Evolutionary conservation across 1,284 basidiomycete genomes (phyloP).

Genomic region (Flammula alnicola): DNA sequence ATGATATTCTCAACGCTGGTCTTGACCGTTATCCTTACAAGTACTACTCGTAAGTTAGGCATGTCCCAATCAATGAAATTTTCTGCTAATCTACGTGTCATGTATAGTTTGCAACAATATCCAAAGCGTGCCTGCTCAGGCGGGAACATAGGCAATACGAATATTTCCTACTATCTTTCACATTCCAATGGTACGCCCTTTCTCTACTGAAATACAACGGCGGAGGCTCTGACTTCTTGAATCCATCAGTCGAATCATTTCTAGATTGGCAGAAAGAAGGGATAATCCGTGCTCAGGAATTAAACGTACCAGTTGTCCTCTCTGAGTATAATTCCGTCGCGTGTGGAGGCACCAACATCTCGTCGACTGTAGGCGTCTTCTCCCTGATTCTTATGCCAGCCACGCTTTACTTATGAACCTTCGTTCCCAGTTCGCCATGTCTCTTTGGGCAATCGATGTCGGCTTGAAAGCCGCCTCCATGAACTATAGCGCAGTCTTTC

Average conservation of each 20-base stretch:
- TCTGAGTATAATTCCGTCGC: slow-evolving; percentile 59
- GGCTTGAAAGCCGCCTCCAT: slow-evolving; percentile 41
- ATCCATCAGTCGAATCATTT: slow-evolving; percentile 30
- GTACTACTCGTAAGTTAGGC: slow-evolving; percentile 36
- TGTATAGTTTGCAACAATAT: slow-evolving; percentile 38
- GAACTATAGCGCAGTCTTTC: slow-evolving; percentile 37
- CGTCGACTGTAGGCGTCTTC: slow-evolving; percentile 21
- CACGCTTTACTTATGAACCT: slow-evolving; percentile 6
- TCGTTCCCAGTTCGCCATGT: slow-evolving; percentile 52
- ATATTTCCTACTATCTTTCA: slow-evolving; percentile 38
- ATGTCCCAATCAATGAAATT: not conserved
- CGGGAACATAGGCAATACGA: slow-evolving; percentile 36
- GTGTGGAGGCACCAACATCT: slow-evolving; percentile 51
- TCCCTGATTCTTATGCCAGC: slow-evolving; percentile 28
- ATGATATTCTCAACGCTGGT: slow-evolving; percentile 36
- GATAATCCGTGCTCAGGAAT: slow-evolving; percentile 29
- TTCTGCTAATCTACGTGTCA: not conserved
- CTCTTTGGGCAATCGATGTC: slow-evolving; percentile 50
- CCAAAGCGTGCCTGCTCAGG: slow-evolving; percentile 37
- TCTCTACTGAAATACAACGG: not conserved
- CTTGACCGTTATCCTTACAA: slow-evolving; percentile 37
- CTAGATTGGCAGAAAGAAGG: slow-evolving; percentile 39
- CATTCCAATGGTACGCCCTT: slow-evolving; percentile 36
- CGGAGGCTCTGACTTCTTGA: not conserved
- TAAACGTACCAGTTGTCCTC: slow-evolving; percentile 46